Evolutionary conservation across 2,329 filamentous ascomycete genomes (phyloP).

Genomic region (Claviceps paspali): DNA sequence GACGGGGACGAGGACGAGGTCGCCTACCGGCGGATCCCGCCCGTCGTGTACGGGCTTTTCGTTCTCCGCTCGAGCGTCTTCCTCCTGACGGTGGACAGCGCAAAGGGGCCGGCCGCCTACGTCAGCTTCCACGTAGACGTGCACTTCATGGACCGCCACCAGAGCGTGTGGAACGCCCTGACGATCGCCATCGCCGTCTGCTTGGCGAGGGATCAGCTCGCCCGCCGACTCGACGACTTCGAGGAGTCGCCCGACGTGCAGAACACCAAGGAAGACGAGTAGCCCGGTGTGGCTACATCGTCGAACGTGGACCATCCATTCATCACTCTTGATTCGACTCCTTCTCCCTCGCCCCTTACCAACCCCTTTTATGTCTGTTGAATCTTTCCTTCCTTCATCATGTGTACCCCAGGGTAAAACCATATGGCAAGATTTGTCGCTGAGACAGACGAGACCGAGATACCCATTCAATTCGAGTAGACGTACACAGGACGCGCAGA

Average conservation of each 20-base stretch:
- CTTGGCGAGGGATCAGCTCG: conserved; percentile 25
- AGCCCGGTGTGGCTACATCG: no score
- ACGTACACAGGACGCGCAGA: no score
- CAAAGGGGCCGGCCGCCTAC: conserved; percentile 19
- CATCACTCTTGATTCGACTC: no score
- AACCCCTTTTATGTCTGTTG: no score
- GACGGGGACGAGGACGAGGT: conserved; percentile 1
- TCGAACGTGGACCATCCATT: no score
- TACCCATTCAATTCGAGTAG: no score
- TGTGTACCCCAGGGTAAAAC: no score
- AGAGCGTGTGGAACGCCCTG: conserved; percentile 30
- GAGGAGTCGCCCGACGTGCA: conserved; percentile 13
- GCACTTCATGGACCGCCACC: conserved; percentile 22
- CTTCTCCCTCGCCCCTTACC: no score
- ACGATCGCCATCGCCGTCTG: conserved; percentile 26
- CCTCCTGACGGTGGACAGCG: conserved; percentile 24
- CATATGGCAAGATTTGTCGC: no score
- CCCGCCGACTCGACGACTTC: conserved; percentile 20
- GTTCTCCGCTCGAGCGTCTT: conserved; percentile 24
- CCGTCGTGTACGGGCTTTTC: conserved; percentile 29
- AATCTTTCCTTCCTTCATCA: no score
- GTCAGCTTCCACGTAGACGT: conserved; percentile 28
- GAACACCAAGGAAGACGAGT: no score
- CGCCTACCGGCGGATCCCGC: conserved; percentile 17
- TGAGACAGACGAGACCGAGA: no score